Base-by-base conservation (phyloP, 805 yeast species). In the Komagataella pastoris region DNA sequence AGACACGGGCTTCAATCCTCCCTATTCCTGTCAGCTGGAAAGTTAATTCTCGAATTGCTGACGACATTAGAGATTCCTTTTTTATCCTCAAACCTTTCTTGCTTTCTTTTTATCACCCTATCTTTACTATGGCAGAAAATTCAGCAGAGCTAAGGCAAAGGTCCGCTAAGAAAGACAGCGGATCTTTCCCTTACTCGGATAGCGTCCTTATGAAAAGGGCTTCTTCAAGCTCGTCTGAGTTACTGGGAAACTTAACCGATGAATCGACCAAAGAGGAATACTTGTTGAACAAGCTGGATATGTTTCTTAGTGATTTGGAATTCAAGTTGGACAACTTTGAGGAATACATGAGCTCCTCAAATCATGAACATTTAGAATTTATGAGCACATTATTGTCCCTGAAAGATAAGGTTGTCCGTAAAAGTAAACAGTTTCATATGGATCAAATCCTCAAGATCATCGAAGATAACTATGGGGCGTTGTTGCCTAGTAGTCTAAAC, bases 381-480 rank as follows among this genome's bases (percentile, higher is more conserved):
- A 17, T 36, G 14, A 6, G 48, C n/a, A 14, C 48, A 46, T 19
- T 24, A 12, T 40, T 21, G 44, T 18, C 54, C 57, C 6, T 53
- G 59, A 1, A 57, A 61, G 24, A 64, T 60, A 54, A 52, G 52
- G 57, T 10, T 53, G 61, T 45, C 50, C 54, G 17, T 56, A 56
- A 40, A 62, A 58, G 48, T 23, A 30, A 21, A 44, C 17, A 21
- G 24, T 46, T 47, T 7, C 44, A 45, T 7, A 24, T 44, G 52
- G 51, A 36, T 24, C 44, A 43, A 14, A 46, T 46, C 8, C 21
- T 23, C 6, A 47, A 60, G 49, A 59, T 66, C 7, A 51, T 66
- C 7, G 67, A 66, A 51, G 58, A 61, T 18, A 59, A 59, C 47
- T 65, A 64, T 54, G 65, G 65, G 19, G 52, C 53, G 17, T 44